Evolutionary conservation across 2,329 filamentous ascomycete species (phyloP), one percentile per base, ranked within the genome.

Genomic region (Emmonsia crescens): DNA sequence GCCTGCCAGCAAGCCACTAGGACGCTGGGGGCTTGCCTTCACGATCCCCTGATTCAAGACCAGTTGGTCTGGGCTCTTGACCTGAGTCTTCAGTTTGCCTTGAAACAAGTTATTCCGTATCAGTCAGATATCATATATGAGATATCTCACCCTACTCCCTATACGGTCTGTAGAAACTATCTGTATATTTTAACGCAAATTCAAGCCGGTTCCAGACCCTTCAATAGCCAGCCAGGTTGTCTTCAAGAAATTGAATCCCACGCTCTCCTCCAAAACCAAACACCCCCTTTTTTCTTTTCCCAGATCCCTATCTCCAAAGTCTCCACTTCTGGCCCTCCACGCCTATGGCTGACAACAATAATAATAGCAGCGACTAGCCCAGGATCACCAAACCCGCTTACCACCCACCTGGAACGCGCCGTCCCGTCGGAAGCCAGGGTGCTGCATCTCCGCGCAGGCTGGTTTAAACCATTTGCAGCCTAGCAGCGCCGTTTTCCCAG

Each of bases 341-440:
- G n/a, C n/a, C n/a, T n/a, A n/a, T n/a, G n/a, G n/a, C 5, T 21
- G 4, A 51, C 21, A 27, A 36, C 10, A 36, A 5, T 10, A 1
- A 36, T 36, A 5, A 36, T 8, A 36, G 6, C 6, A 36, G 1
- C 10, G 24, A 38, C 29, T 55, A 54, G 27, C 36, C 21, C 10
- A 21, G 8, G 31, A 33, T 36, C 42, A n/a, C n/a, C 44, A 21
- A 42, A 21, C 54, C 54, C 54, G 24, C 54, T 57, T 5, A 57
- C 54, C 54, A 31, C 54, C 54, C 36, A 16, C 38, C 54, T 57
- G 54, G 54, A 57, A 57, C 36, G 38, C 54, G 54, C 54, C 38
- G 54, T 57, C 54, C 36, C 36, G 36, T 8, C 54, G 36, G 54
- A 57, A 57, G n/a, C 21, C 54, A 57, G 54, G 54, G 54, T 54